Conservation (phyloP, 345 rosid genomes). For the Alliaria petiolata region DNA sequence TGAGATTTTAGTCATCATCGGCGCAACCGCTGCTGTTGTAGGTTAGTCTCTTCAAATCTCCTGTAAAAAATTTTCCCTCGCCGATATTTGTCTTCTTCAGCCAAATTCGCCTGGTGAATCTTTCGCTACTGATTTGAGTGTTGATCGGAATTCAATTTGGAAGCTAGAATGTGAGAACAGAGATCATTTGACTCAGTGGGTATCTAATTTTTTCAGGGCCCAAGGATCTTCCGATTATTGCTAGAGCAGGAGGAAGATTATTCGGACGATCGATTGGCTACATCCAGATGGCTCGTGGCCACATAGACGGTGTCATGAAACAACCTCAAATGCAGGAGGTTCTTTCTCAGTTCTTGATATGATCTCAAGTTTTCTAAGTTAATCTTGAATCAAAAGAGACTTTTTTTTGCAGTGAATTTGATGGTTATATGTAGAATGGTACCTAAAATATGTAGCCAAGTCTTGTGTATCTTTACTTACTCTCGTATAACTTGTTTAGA, state of each 20-base stretch:
- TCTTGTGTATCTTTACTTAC: neutral
- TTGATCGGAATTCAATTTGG: too few relatives aligned
- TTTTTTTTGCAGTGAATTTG: too few relatives aligned
- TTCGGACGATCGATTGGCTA: constrained; percentile 80
- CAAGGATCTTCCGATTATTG: constrained; percentile 73
- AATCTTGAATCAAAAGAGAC: neutral
- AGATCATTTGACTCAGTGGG: neutral
- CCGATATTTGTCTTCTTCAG: neutral
- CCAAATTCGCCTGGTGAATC: neutral
- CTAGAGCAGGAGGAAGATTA: constrained; percentile 74
- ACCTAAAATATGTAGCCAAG: too few relatives aligned
- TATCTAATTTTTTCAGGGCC: constrained; percentile 43
- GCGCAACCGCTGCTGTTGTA: constrained; percentile 63
- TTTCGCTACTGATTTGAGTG: neutral
- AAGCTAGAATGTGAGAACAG: neutral
- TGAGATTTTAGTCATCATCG: constrained; percentile 58
- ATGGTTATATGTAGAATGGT: neutral
- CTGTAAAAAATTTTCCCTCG: too few relatives aligned
- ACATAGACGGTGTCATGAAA: constrained; percentile 71
- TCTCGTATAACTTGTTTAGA: constrained; percentile 31
- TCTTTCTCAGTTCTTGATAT: neutral
- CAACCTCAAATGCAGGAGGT: constrained; percentile 96
- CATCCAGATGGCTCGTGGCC: constrained; percentile 88
- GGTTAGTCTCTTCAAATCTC: constrained; percentile 34
- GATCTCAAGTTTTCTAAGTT: too few relatives aligned